Base-by-base conservation (phyloP, 306 rosid genomes). In the Acacia acuminata region DNA sequence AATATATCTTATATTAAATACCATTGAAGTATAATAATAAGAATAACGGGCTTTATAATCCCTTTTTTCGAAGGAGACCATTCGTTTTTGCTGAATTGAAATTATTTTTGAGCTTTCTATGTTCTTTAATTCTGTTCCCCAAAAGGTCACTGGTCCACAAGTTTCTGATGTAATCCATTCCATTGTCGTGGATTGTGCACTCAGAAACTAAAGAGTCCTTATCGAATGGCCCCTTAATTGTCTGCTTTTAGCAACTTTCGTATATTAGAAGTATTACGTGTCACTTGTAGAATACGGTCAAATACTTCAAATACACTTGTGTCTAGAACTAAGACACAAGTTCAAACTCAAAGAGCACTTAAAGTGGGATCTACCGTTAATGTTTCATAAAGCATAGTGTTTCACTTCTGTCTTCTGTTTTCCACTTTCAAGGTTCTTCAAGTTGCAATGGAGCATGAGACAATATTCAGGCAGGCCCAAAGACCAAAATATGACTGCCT, bases 401-500 rank as follows among this genome's bases (percentile, higher is more conserved):
- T 85, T 56, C 58, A 84, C 78, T 60, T 76, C 58, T 82, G 8
- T 83, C 81, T 83, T 80, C 25, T 24, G 42, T 79, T 77, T 20
- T 36, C 10, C 79, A 38, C 51, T 76, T 78, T 19, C 32, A n/a
- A 87, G 84, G 73, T 87, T 24, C 76, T 38, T 38, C 51, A 77
- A 56, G 79, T 82, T 32, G 68, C 87, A 51, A 96, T 94, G 99
- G 99, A 87, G 79, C 91, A 71, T 64, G 93, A 90, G 47, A 84
- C 82, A 69, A 83, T 87, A n/a, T 90, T 85, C 87, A 86, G 90
- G 81, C 94, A 88, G 36, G 88, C 86, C 80, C 90, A 88, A 81
- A 93, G 93, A 78, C 84, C 91, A 65, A 94, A 91, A 89, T 91
- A 87, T 79, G 99, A 96, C 20, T 96, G 98, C 75, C 97, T 96